phyloP scores from a whole-genome alignment of 2,329 filamentous ascomycete genomes.

The Davidsoniella australis region DNA sequence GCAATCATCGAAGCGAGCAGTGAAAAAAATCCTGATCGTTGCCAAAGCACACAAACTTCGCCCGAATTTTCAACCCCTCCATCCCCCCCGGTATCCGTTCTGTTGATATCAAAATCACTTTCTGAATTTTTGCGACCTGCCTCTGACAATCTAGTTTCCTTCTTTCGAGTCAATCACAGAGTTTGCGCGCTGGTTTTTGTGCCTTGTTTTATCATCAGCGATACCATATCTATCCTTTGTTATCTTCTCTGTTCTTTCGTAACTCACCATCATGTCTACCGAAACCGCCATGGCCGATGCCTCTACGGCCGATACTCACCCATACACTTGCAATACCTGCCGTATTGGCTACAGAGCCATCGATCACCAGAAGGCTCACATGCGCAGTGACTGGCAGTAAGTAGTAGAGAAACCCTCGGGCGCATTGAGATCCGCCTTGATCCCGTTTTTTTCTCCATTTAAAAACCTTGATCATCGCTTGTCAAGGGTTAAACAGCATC shows the following conservation, averaged over 20 bases:
- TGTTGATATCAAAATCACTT: constrained; percentile 5
- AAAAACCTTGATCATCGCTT: neutral
- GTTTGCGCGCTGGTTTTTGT: too few species aligned
- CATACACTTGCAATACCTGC: constrained; percentile 96
- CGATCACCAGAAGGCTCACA: constrained; percentile 84
- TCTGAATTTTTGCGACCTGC: neutral
- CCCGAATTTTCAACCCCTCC: constrained; percentile 12
- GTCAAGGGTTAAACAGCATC: constrained; percentile 3
- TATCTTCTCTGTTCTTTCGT: neutral
- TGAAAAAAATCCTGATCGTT: constrained; percentile 6
- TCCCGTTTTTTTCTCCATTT: too few species aligned
- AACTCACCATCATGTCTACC: constrained; percentile 5
- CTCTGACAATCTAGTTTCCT: neutral
- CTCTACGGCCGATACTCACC: constrained; percentile 41
- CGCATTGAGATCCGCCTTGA: neutral
- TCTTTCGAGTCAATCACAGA: neutral
- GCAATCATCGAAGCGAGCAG: neutral
- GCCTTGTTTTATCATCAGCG: neutral
- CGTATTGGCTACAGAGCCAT: constrained; percentile 91
- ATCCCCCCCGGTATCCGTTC: neutral
- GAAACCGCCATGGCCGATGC: constrained; percentile 12
- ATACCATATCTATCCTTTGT: neutral
- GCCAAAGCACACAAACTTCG: constrained; percentile 8
- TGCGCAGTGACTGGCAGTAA: constrained; percentile 98
- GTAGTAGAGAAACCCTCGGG: constrained; percentile 32